Percentiles rank a stretch among this genome's conserved stretches.
phyloP scores from a whole-genome alignment of 768 basidiomycete species.

The Panellus pusillus region DNA sequence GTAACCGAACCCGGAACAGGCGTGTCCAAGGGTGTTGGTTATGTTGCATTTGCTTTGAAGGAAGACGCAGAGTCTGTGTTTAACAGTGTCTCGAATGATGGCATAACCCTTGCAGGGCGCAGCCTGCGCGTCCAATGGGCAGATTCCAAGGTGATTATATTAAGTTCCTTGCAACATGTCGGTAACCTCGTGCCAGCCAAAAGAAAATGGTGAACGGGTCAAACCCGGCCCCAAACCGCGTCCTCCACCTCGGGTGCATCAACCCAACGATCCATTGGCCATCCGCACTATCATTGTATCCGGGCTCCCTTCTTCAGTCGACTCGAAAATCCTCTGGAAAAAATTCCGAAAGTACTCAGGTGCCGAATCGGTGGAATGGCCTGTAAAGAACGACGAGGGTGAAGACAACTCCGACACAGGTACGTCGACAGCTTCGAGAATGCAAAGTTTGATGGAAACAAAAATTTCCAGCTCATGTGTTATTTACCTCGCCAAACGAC shows the following conservation, averaged over 20 bases:
- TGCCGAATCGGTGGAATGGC: constrained; percentile 77
- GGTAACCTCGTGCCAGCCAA: constrained; percentile 35
- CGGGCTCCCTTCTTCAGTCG: constrained; percentile 64
- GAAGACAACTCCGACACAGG: constrained; percentile 50
- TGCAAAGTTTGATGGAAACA: neutral
- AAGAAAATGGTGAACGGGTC: constrained; percentile 39
- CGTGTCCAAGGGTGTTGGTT: constrained; percentile 92
- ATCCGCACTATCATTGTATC: constrained; percentile 78
- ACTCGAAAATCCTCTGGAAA: constrained; percentile 77
- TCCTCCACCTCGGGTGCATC: constrained; percentile 33
- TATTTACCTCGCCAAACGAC: constrained; percentile 66
- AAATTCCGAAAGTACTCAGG: constrained; percentile 79
- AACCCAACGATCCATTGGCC: constrained; percentile 70
- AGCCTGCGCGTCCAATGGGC: constrained; percentile 80
- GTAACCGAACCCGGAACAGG: constrained; percentile 77
- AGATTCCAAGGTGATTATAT: constrained; percentile 60
- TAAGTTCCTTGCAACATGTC: neutral
- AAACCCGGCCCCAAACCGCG: constrained; percentile 39
- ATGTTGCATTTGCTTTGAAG: constrained; percentile 86
- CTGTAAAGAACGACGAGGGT: constrained; percentile 49
- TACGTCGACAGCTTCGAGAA: constrained; percentile 25
- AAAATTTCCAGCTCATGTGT: constrained; percentile 55
- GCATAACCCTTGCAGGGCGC: constrained; percentile 66
- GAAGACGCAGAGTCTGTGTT: constrained; percentile 85
- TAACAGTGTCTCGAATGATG: constrained; percentile 61